A percentile compares a stretch with the other conserved stretches of the same genome.
Conservation (phyloP, 1,284 basidiomycete species). For the Cryptococcus sp. region DNA sequence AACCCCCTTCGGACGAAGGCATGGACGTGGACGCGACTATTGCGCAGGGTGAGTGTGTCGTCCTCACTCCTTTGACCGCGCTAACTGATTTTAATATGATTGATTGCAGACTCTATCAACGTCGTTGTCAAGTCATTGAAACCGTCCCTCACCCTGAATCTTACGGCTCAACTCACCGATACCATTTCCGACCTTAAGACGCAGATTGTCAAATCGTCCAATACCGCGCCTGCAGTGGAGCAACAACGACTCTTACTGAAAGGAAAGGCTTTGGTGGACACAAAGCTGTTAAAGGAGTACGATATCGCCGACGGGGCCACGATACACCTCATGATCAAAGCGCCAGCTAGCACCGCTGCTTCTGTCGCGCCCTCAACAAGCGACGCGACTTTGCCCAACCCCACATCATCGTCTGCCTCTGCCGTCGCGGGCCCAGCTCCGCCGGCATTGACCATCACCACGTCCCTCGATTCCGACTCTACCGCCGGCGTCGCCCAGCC, state of each 20-base stretch:
- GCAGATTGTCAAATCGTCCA: conserved; percentile 62
- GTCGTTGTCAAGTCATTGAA: conserved; percentile 87
- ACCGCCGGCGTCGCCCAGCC: conserved; percentile 23
- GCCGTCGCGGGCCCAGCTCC: conserved; percentile 32
- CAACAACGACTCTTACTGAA: conserved; percentile 84
- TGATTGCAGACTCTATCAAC: conserved; percentile 55
- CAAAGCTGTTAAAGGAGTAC: conserved; percentile 85
- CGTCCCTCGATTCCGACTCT: conserved; percentile 52
- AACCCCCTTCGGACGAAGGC: conserved; percentile 31
- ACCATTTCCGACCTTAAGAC: conserved; percentile 75
- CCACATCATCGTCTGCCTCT: conserved; percentile 10
- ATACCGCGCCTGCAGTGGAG: conserved; percentile 64
- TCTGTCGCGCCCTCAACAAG: conserved; percentile 9
- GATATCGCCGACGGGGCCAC: conserved; percentile 73
- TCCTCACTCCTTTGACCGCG: neutral
- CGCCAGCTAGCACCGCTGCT: conserved; percentile 59
- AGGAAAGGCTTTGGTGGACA: conserved; percentile 85
- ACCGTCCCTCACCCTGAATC: conserved; percentile 71
- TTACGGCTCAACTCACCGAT: conserved; percentile 71
- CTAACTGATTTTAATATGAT: neutral
- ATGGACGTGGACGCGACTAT: conserved; percentile 38
- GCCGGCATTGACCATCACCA: conserved; percentile 55
- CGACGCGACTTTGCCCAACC: conserved; percentile 10
- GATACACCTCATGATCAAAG: conserved; percentile 80
- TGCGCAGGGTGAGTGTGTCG: conserved; percentile 27